A percentile compares a stretch with the other conserved stretches of the same genome.
phyloP scores from a whole-genome alignment of 129 eudicot genomes.

The Solidago caesia region DNA sequence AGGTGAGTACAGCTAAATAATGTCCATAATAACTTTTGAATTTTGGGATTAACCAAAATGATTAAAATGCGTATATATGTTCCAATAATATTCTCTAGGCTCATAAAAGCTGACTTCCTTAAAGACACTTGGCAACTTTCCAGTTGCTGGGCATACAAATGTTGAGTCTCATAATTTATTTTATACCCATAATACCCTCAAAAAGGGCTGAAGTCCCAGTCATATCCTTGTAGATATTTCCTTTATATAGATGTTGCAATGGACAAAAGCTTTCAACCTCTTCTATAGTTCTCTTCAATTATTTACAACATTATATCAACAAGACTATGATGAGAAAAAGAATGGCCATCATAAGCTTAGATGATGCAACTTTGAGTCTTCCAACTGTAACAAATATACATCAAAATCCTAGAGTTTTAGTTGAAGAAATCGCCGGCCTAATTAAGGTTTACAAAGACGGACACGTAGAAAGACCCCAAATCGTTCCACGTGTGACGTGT shows the following conservation, averaged over 20 bases:
- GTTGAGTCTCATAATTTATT: conserved; percentile 9
- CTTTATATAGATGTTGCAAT: conserved; percentile 29
- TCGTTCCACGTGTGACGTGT: conserved; percentile 53
- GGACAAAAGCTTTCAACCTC: conserved; percentile 11
- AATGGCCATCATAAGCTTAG: conserved; percentile 49
- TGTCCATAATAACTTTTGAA: conserved; percentile 9
- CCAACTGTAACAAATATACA: conserved; percentile 31
- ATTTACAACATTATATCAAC: conserved; percentile 8
- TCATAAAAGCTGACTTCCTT: conserved; percentile 24
- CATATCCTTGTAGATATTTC: conserved; percentile 30
- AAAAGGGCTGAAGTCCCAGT: conserved; percentile 7
- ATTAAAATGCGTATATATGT: conserved; percentile 5
- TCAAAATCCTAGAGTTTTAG: conserved; percentile 40
- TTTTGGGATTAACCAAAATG: conserved; percentile 2
- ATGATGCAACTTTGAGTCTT: conserved; percentile 42
- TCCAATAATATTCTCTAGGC: conserved; percentile 20
- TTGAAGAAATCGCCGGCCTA: conserved; percentile 59
- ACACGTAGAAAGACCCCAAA: conserved; percentile 54
- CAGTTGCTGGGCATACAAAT: conserved; percentile 35
- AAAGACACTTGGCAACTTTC: conserved; percentile 39
- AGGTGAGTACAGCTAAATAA: conserved; percentile 4
- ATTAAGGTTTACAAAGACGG: conserved; percentile 78
- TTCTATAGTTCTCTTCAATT: conserved; percentile 1
- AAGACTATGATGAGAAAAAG: conserved; percentile 36
- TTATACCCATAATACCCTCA: conserved; percentile 25